Percentiles rank a stretch among this genome's conserved stretches.
phyloP scores from a whole-genome alignment of 768 basidiomycete species.

The Strobilomyces echinocephalus region DNA sequence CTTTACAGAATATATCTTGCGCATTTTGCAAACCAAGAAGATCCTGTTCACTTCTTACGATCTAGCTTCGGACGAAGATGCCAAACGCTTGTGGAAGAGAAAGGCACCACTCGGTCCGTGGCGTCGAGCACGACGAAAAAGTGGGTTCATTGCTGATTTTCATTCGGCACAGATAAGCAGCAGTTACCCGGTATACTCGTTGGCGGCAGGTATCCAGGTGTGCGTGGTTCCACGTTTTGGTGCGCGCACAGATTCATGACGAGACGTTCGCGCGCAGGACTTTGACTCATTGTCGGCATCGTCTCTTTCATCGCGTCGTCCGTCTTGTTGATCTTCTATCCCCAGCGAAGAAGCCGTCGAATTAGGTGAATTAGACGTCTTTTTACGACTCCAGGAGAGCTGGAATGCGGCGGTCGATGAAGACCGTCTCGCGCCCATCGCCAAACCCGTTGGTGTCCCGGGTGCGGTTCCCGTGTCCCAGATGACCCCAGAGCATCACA shows the following conservation, averaged over 20 bases:
- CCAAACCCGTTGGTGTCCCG: constrained; percentile 72
- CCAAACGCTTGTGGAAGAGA: constrained; percentile 75
- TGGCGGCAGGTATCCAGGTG: constrained; percentile 72
- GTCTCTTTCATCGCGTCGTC: background rate
- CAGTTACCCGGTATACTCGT: constrained; percentile 82
- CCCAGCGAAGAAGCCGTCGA: constrained; percentile 82
- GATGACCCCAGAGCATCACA: constrained; percentile 76
- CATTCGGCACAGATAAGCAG: constrained; percentile 57
- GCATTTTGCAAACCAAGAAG: constrained; percentile 82
- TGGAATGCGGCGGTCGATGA: constrained; percentile 60
- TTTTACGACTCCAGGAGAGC: constrained; percentile 67
- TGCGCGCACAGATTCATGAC: constrained; percentile 1
- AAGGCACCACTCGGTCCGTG: constrained; percentile 64
- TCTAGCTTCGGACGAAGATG: constrained; percentile 77
- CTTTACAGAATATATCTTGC: constrained; percentile 66
- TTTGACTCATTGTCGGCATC: constrained; percentile 67
- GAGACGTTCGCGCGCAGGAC: constrained; percentile 39
- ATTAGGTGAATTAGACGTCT: constrained; percentile 62
- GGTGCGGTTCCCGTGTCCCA: constrained; percentile 70
- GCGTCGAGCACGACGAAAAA: background rate
- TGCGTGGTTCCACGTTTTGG: constrained; percentile 36
- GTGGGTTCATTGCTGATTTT: constrained; percentile 1
- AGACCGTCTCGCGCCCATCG: constrained; percentile 49
- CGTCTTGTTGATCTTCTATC: constrained; percentile 6
- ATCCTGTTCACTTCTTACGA: constrained; percentile 79